phyloP scores from a whole-genome alignment of 768 basidiomycete species.

The Leccinum arenicola region DNA sequence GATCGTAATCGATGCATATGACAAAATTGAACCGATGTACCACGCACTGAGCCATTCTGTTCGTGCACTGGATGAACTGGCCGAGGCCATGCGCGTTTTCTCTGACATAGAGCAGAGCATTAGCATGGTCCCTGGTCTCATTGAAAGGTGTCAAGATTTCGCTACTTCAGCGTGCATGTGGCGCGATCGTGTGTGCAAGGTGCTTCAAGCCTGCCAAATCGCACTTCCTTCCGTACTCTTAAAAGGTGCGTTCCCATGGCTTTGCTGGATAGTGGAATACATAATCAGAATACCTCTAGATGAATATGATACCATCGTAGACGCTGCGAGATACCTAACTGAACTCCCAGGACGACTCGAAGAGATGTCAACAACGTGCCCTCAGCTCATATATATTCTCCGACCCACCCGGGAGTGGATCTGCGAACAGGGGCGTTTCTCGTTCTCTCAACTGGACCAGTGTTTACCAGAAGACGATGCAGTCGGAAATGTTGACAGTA shows the following conservation, averaged over 20 bases:
- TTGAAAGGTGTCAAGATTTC: constrained; percentile 27
- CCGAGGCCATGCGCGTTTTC: constrained; percentile 33
- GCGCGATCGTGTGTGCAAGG: constrained; percentile 26
- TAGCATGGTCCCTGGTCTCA: constrained; percentile 20
- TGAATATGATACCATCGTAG: constrained; percentile 33
- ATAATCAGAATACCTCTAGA: constrained; percentile 24
- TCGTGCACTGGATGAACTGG: constrained; percentile 39
- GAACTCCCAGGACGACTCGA: constrained; percentile 24
- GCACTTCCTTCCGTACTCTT: constrained; percentile 34
- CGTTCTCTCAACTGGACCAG: constrained; percentile 10
- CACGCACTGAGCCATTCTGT: constrained; percentile 15
- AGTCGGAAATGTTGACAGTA: constrained; percentile 29
- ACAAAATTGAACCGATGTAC: constrained; percentile 18
- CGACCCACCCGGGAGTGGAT: constrained; percentile 30
- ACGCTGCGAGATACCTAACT: constrained; percentile 24
- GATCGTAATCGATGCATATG: constrained; percentile 14
- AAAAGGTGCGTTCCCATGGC: constrained; percentile 30
- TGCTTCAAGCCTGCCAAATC: constrained; percentile 19
- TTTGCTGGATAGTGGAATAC: neutral
- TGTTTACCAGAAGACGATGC: neutral
- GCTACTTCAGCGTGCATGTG: constrained; percentile 26
- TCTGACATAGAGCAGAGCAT: constrained; percentile 29
- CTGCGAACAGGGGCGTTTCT: constrained; percentile 25
- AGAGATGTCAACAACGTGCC: constrained; percentile 29
- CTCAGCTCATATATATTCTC: constrained; percentile 28